Percentiles rank a stretch among this genome's conserved stretches.
These are phyloP conservation scores for Durio zibethinus DNA, from an alignment of 345 rosid species.

Conservation along the genomic window DNA sequence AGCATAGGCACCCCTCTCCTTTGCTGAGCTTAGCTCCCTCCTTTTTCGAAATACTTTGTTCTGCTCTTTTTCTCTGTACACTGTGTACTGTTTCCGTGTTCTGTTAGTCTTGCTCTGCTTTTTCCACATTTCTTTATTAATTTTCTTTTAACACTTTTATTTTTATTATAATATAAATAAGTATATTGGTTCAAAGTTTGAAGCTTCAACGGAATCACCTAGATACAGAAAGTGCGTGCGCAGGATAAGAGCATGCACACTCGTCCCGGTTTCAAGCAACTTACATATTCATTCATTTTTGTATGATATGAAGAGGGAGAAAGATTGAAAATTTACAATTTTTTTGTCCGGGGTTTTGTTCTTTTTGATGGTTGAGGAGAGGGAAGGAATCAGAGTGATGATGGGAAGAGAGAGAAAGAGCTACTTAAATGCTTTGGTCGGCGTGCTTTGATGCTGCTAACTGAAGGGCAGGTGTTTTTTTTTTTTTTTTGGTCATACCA, in stretches of 20 bases:
- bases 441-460: slow-evolving; percentile 57
- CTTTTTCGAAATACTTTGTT: too few relatives aligned
- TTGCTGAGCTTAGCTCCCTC: not conserved
- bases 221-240: slow-evolving; percentile 58
- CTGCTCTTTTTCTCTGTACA: not conserved
- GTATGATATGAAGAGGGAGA: not conserved
- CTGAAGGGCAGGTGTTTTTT: slow-evolving; percentile 28
- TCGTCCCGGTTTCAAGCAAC: slow-evolving; percentile 48
- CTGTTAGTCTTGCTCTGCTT: slow-evolving; percentile 35
- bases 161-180: not conserved
- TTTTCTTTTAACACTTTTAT: slow-evolving; percentile 1
- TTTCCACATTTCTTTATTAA: slow-evolving; percentile 20
- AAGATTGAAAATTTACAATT: not conserved
- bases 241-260: slow-evolving; percentile 68
- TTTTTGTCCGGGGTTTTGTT: not conserved
- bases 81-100: slow-evolving; percentile 48
- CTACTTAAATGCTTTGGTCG: slow-evolving; percentile 36
- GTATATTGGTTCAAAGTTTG: slow-evolving; percentile 35
- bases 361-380: slow-evolving; percentile 8
- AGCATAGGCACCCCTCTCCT: slow-evolving; percentile 19
- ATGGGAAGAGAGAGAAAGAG: slow-evolving; percentile 15
- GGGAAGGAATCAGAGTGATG: slow-evolving; percentile 19
- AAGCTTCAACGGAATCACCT: slow-evolving; percentile 86
- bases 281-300: not conserved
- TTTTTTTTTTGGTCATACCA: slow-evolving; percentile 12